Percentiles rank a stretch among this genome's conserved stretches.
These are phyloP conservation scores for Crithidia bombi DNA, from an alignment of 208 protist genomes.

Conservation along the genomic window DNA sequence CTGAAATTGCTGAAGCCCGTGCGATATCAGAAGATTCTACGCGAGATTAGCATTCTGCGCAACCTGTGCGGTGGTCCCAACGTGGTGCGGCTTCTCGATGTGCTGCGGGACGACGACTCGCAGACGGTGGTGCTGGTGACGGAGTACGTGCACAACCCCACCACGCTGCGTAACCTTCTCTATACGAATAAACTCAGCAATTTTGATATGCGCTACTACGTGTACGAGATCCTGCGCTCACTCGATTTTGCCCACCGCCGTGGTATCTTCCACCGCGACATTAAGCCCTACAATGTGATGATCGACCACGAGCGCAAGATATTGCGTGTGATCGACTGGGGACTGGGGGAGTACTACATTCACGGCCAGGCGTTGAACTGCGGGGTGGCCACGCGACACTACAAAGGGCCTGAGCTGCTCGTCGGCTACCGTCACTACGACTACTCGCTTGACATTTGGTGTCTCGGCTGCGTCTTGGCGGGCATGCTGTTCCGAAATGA, in stretches of 20 bases:
- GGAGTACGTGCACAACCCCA: conserved; percentile 98
- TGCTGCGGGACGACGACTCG: conserved; percentile 95
- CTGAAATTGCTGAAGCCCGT: conserved; percentile 99
- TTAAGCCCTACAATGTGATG: conserved; percentile 99
- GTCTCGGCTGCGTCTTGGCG: conserved; percentile 98
- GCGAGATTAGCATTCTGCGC: conserved; percentile 98
- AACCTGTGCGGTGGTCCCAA: conserved; percentile 99
- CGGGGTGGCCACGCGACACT: conserved; percentile 98
- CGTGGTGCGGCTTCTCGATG: conserved; percentile 98
- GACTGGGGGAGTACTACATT: conserved; percentile 99
- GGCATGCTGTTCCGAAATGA: conserved; percentile 98
- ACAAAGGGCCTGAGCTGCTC: conserved; percentile 98
- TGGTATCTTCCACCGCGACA: conserved; percentile 99
- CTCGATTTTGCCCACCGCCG: conserved; percentile 97
- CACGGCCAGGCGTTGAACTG: conserved; percentile 98
- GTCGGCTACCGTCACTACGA: conserved; percentile 98
- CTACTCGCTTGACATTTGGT: conserved; percentile 99
- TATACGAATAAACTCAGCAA: conserved; percentile 92
- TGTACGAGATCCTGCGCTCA: conserved; percentile 96
- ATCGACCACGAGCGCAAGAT: conserved; percentile 97
- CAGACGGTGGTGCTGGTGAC: conserved; percentile 98
- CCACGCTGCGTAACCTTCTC: conserved; percentile 96
- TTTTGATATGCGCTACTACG: conserved; percentile 98
- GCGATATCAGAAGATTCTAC: conserved; percentile 99
- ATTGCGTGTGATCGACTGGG: conserved; percentile 98